Conservation (phyloP, 2,329 filamentous ascomycete species). For the Fusarium napiforme region DNA sequence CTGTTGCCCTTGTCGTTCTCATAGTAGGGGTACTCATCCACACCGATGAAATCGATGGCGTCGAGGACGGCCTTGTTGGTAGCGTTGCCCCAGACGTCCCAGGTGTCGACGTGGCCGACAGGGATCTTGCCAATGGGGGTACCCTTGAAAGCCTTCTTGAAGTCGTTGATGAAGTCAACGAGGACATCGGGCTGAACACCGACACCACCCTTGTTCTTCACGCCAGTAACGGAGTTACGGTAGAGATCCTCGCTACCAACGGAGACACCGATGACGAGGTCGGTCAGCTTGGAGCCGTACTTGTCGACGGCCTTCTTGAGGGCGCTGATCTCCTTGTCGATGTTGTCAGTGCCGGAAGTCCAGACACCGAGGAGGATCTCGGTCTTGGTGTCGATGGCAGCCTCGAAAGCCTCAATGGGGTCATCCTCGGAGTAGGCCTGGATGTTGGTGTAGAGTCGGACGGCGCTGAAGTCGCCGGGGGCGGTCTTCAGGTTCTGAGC, state of each 20-base stretch:
- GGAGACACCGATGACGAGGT: slow-evolving; percentile 71
- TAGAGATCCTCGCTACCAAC: slow-evolving; percentile 77
- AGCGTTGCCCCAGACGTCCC: slow-evolving; percentile 70
- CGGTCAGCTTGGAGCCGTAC: slow-evolving; percentile 62
- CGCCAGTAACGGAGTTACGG: slow-evolving; percentile 69
- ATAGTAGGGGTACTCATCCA: slow-evolving; percentile 75
- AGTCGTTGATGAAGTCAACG: slow-evolving; percentile 73
- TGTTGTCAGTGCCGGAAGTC: slow-evolving; percentile 66
- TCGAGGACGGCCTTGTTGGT: slow-evolving; percentile 70
- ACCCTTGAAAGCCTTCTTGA: slow-evolving; percentile 65
- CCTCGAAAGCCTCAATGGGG: slow-evolving; percentile 83
- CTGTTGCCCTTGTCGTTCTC: slow-evolving; percentile 65
- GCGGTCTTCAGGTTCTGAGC: slow-evolving; percentile 51
- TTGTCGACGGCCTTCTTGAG: slow-evolving; percentile 65
- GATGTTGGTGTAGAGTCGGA: slow-evolving; percentile 76
- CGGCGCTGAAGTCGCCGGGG: slow-evolving; percentile 66
- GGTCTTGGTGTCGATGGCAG: slow-evolving; percentile 69
- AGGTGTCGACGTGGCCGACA: slow-evolving; percentile 76
- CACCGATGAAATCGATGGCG: slow-evolving; percentile 72
- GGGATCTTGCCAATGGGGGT: slow-evolving; percentile 58
- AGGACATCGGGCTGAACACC: slow-evolving; percentile 70
- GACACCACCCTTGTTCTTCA: slow-evolving; percentile 69
- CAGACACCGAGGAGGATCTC: slow-evolving; percentile 73
- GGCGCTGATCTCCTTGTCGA: slow-evolving; percentile 69
- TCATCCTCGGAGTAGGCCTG: slow-evolving; percentile 74